Conservation (phyloP, 1,284 basidiomycete species). For the Ustilago trichophora region DNA sequence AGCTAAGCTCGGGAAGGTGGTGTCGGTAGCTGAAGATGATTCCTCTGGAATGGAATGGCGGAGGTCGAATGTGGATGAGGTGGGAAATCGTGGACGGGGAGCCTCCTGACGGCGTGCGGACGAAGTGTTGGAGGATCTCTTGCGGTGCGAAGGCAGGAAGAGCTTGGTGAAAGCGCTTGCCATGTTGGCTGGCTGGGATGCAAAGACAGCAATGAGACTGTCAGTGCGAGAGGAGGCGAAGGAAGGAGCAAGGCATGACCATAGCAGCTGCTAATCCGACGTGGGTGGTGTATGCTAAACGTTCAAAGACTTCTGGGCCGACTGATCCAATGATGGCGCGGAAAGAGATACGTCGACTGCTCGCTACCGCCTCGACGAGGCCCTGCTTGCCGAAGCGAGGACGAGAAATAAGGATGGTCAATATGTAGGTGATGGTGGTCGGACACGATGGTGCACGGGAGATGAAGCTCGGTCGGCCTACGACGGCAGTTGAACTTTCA, state of each 20-base stretch:
- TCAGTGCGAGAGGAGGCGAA: background rate
- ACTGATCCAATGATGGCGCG: no score
- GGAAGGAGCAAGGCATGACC: background rate
- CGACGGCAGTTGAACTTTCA: no score
- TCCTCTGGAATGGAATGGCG: conserved; percentile 36
- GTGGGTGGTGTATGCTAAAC: no score
- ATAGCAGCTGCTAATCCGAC: no score
- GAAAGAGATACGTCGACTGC: no score
- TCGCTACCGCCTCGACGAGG: no score
- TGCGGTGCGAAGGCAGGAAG: conserved; percentile 31
- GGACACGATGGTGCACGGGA: no score
- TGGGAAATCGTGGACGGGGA: conserved; percentile 12
- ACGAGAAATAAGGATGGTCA: no score
- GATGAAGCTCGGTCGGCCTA: no score
- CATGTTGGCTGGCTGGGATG: conserved; percentile 2
- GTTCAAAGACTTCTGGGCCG: no score
- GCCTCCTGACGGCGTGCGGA: conserved; percentile 25
- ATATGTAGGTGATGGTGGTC: no score
- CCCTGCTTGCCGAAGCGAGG: no score
- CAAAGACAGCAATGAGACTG: conserved; percentile 3
- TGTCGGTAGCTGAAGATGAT: conserved; percentile 12
- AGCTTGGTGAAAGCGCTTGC: conserved; percentile 39
- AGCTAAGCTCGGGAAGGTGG: conserved; percentile 2
- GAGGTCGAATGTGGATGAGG: conserved; percentile 32
- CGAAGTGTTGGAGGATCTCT: conserved; percentile 13